Conservation (phyloP, 2,329 filamentous ascomycete species). For the Tolypocladium tropicale region DNA sequence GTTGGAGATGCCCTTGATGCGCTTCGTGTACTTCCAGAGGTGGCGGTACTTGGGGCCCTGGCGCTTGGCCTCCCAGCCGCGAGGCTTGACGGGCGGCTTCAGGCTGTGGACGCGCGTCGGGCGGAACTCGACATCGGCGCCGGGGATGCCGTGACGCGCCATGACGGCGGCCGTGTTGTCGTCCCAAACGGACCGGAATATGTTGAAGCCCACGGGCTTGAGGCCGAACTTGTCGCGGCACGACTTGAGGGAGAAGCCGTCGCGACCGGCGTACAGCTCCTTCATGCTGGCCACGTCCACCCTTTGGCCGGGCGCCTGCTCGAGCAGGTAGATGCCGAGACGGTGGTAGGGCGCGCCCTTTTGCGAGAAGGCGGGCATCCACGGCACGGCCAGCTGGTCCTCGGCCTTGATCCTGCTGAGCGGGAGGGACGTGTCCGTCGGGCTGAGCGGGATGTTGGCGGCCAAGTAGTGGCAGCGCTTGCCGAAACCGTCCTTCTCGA, state of each 20-base stretch:
- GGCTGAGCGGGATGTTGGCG: constrained; percentile 45
- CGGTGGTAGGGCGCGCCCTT: constrained; percentile 90
- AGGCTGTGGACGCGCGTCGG: constrained; percentile 63
- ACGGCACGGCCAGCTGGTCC: constrained; percentile 63
- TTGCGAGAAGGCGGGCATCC: constrained; percentile 78
- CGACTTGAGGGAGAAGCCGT: constrained; percentile 65
- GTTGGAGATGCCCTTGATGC: constrained; percentile 38
- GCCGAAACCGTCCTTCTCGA: constrained; percentile 63
- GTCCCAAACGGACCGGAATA: constrained; percentile 90
- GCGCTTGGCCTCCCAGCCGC: constrained; percentile 57
- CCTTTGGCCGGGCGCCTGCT: constrained; percentile 55
- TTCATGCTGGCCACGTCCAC: constrained; percentile 50
- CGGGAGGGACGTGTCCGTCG: constrained; percentile 49
- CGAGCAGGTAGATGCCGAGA: constrained; percentile 69
- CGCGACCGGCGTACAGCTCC: constrained; percentile 40
- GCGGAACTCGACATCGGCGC: constrained; percentile 77
- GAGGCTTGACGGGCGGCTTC: constrained; percentile 49
- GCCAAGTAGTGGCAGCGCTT: constrained; percentile 85
- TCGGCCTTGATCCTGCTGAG: constrained; percentile 49
- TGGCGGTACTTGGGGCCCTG: constrained; percentile 54
- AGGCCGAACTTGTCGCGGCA: constrained; percentile 62
- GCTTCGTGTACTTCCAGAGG: constrained; percentile 55
- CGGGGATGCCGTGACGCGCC: constrained; percentile 63
- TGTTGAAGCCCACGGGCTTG: constrained; percentile 66
- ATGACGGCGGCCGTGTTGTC: constrained; percentile 81